Percentiles rank a stretch among this genome's conserved stretches.
These are phyloP conservation scores for Penicillium janthinellum DNA, from an alignment of 2,329 filamentous ascomycete genomes.

Conservation along the genomic window DNA sequence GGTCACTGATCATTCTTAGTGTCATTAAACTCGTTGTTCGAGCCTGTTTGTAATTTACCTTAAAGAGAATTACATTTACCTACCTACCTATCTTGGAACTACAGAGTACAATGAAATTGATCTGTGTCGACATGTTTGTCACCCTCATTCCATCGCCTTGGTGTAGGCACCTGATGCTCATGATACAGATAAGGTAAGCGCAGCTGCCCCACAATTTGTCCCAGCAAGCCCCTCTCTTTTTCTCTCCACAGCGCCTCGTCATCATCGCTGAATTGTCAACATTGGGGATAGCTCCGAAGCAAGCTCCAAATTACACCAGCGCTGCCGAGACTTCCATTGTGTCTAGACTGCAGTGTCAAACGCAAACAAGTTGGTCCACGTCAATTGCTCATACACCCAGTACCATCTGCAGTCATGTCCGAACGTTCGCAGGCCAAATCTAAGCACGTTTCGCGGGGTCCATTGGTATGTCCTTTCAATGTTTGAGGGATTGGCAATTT, in stretches of 20 bases:
- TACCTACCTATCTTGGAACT: too few species aligned
- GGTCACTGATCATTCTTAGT: too few species aligned
- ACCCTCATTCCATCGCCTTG: too few species aligned
- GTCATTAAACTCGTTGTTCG: too few species aligned
- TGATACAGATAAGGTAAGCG: conserved; percentile 10
- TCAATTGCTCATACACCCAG: background rate
- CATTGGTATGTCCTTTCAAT: conserved; percentile 34
- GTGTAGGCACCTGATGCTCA: too few species aligned
- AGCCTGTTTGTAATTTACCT: too few species aligned
- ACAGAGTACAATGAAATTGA: too few species aligned
- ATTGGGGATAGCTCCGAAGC: conserved; percentile 8
- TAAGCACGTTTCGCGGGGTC: conserved; percentile 34
- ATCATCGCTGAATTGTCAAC: conserved; percentile 3
- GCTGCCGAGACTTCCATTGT: conserved; percentile 5
- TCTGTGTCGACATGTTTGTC: too few species aligned
- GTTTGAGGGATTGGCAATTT: background rate
- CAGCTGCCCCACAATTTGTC: conserved; percentile 1
- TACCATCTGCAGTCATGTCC: conserved; percentile 22
- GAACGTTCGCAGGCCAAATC: conserved; percentile 29
- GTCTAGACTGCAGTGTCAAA: background rate
- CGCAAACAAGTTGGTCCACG: background rate
- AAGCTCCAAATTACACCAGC: background rate
- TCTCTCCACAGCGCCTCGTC: conserved; percentile 5
- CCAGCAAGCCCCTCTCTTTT: background rate
- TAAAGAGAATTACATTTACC: too few species aligned